Evolutionary conservation across 2,329 filamentous ascomycete genomes (phyloP).

Genomic region (Microdochium bolleyi): DNA sequence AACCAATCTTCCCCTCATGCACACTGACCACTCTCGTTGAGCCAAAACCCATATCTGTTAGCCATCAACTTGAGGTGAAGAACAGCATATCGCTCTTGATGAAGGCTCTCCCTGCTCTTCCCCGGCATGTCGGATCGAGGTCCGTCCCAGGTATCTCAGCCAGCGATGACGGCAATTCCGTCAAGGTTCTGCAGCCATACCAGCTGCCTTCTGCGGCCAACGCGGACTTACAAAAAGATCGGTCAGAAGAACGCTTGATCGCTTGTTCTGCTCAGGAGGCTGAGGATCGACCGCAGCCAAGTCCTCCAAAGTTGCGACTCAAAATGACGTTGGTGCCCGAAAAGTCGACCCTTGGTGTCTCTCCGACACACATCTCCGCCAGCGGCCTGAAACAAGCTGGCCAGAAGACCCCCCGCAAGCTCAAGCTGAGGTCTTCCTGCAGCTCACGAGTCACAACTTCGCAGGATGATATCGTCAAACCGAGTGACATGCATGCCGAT

Average conservation of each 20-base stretch:
- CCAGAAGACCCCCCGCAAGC: too few relatives aligned
- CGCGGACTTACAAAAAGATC: neutral
- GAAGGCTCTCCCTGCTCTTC: conserved; percentile 41
- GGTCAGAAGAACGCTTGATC: neutral
- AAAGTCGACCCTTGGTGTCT: conserved; percentile 3
- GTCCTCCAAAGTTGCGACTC: conserved; percentile 14
- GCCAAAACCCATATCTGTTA: conserved; percentile 40
- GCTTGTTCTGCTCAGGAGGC: neutral
- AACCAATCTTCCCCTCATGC: conserved; percentile 15
- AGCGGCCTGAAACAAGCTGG: too few relatives aligned
- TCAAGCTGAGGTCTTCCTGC: too few relatives aligned
- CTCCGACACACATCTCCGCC: neutral
- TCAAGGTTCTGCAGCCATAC: conserved; percentile 18
- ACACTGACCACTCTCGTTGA: conserved; percentile 28
- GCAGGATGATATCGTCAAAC: too few relatives aligned
- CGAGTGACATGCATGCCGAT: too few relatives aligned
- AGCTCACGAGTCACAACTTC: too few relatives aligned
- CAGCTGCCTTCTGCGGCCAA: conserved; percentile 7
- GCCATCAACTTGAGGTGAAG: conserved; percentile 33
- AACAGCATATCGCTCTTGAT: conserved; percentile 43
- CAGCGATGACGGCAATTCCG: conserved; percentile 15
- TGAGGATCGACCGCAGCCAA: neutral
- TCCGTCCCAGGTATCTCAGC: neutral
- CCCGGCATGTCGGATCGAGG: conserved; percentile 13
- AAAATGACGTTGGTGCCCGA: conserved; percentile 12